Evolutionary conservation across 1,284 basidiomycete genomes (phyloP).

Genomic region (Leccinum proximum): DNA sequence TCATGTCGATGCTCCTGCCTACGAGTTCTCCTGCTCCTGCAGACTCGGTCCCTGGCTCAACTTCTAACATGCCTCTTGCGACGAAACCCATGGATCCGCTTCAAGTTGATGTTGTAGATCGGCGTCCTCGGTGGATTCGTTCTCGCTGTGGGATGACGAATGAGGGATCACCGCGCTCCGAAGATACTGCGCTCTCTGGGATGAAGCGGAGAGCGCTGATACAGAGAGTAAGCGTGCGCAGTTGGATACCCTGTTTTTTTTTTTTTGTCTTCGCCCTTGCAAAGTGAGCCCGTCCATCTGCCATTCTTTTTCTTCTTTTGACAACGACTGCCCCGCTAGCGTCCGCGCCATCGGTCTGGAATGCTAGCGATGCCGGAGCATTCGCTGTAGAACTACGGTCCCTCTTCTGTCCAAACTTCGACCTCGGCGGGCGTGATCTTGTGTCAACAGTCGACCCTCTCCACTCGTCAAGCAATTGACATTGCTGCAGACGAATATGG

Average conservation of each 20-base stretch:
- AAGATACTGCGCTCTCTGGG: constrained; percentile 41
- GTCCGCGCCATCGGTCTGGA: constrained; percentile 56
- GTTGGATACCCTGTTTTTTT: constrained; percentile 63
- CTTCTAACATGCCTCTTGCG: constrained; percentile 19
- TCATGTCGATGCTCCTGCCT: constrained; percentile 40
- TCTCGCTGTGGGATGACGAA: constrained; percentile 59
- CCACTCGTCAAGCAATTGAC: constrained; percentile 32
- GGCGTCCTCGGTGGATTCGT: constrained; percentile 43
- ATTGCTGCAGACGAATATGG: too few species aligned
- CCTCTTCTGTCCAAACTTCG: constrained; percentile 66
- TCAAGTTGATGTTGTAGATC: constrained; percentile 52
- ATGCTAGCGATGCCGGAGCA: constrained; percentile 74
- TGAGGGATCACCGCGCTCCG: constrained; percentile 55
- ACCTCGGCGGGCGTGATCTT: constrained; percentile 54
- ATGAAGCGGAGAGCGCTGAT: constrained; percentile 67
- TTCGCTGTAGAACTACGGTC: constrained; percentile 65
- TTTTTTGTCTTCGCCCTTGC: constrained; percentile 62
- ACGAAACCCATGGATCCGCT: constrained; percentile 34
- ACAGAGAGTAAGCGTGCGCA: constrained; percentile 62
- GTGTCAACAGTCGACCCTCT: constrained; percentile 65
- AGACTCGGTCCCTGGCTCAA: constrained; percentile 4
- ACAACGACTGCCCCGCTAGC: constrained; percentile 38
- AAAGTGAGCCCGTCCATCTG: constrained; percentile 49
- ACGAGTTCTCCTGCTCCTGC: constrained; percentile 12
- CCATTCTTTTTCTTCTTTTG: neutral